Evolutionary conservation across 1,284 basidiomycete genomes (phyloP), one percentile per base, ranked within the genome.

Genomic region (Microbotryomycetes sp.): DNA sequence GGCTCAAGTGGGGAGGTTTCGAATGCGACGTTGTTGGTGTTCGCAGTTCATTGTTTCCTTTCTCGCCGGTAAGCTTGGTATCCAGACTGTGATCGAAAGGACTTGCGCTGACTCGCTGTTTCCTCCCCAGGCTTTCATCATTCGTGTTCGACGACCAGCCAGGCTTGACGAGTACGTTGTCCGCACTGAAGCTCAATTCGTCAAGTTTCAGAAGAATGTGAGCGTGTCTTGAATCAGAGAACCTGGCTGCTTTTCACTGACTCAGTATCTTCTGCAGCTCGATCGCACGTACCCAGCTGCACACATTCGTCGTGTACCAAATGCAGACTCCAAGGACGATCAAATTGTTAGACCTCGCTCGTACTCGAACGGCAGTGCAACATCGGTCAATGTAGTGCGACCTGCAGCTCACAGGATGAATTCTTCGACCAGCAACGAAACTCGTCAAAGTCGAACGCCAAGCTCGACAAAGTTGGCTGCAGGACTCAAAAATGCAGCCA

Each of bases 1-100:
- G 59, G 47, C 54, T 71, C 32, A 56, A 59, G 46, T 70, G 67
- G 64, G 70, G 70, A n/a, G 70, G 70, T 1, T 71, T 71, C 56
- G 70, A 70, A 54, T 64, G 58, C 2, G 70, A 71, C 53, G 32
- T 71, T 0, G 66, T 71, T 6, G 67, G 67, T 22, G 52, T 69
- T 1, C 59, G 68, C 23, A 67, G 49, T 31, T 51, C 50, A 3
- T 30, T 65, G 15, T 56, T 62, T 48, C 19, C 36, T 12, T 42
- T 42, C 36, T 60, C 51, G 22, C 60, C 65, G 23, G 69, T 70
- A 26, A 31, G 66, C 62, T 7, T 29, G 52, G 19, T 14, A 22
- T 28, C 23, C 26, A 14, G 5, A 19, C 6, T 6, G 9, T 22
- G 15, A 19, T n/a, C 7, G 16, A 12, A 19, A 16, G 15, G n/a